Conservation (phyloP, 352 stramenopile genomes). For the Pythium brachiatum region DNA sequence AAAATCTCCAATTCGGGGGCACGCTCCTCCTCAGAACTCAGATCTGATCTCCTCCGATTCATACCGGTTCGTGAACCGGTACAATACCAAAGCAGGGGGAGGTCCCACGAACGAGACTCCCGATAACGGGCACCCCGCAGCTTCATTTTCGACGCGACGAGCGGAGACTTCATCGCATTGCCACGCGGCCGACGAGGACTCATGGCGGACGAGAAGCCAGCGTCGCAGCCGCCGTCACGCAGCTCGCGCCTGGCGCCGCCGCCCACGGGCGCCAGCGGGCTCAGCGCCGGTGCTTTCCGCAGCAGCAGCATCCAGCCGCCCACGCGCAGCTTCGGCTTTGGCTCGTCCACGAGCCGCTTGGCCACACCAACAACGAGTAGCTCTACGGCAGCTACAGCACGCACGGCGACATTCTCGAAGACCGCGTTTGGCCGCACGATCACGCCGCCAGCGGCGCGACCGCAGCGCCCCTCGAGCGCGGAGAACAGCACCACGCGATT, state of each 20-base stretch:
- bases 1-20: too few relatives aligned
- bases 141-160: constrained; percentile 6
- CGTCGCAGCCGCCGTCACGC: constrained; percentile 4
- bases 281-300: constrained; percentile 7
- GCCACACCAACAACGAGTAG: background rate
- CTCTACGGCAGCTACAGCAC: background rate
- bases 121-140: constrained; percentile 3
- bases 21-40: background rate
- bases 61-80: background rate
- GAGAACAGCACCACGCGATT: constrained; percentile 37
- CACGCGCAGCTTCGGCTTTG: constrained; percentile 18
- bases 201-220: constrained; percentile 24
- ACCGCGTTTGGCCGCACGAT: constrained; percentile 19
- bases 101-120: background rate
- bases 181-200: background rate
- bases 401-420: constrained; percentile 21
- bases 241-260: constrained; percentile 20
- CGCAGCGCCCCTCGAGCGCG: constrained; percentile 46
- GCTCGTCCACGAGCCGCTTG: constrained; percentile 9
- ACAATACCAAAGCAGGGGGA: background rate
- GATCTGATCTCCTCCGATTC: background rate
- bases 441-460: constrained; percentile 4
- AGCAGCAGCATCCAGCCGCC: background rate
- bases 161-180: background rate
- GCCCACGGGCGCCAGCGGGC: constrained; percentile 1